phyloP scores from a whole-genome alignment of 345 rosid species.

The Eucalyptus victrix region DNA sequence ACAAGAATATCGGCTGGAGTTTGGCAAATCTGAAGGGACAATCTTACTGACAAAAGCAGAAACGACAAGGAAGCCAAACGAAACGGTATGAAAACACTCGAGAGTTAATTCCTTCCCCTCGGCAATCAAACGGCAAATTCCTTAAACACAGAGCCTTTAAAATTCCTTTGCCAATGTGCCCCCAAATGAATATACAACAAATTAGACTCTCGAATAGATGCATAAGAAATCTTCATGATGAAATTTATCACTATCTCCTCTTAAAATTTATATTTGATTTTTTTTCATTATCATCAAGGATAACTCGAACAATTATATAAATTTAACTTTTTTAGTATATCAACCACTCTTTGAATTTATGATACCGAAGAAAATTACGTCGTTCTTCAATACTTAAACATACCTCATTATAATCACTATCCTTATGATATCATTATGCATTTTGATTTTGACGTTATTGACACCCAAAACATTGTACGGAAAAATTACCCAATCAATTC shows the following conservation, averaged over 20 bases:
- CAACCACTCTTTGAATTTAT: neutral
- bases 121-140: neutral
- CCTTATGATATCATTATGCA: rapidly evolving
- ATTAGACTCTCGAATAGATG: neutral
- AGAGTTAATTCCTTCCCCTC: neutral
- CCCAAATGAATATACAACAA: rapidly evolving
- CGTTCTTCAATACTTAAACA: rapidly evolving
- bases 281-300: rapidly evolving
- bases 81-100: neutral
- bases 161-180: neutral
- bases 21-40: neutral
- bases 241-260: rapidly evolving
- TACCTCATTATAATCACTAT: rapidly evolving
- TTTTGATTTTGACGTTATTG: rapidly evolving
- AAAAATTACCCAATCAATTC: rapidly evolving
- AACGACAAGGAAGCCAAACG: neutral
- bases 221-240: rapidly evolving
- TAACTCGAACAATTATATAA: rapidly evolving
- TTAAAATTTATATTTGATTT: neutral
- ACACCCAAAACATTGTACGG: rapidly evolving
- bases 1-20: neutral
- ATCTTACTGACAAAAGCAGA: neutral
- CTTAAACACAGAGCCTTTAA: rapidly evolving
- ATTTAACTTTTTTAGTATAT: rapidly evolving
- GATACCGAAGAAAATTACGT: rapidly evolving